phyloP scores from a whole-genome alignment of 164 flowering plant genomes.

The Annona squamosa region DNA sequence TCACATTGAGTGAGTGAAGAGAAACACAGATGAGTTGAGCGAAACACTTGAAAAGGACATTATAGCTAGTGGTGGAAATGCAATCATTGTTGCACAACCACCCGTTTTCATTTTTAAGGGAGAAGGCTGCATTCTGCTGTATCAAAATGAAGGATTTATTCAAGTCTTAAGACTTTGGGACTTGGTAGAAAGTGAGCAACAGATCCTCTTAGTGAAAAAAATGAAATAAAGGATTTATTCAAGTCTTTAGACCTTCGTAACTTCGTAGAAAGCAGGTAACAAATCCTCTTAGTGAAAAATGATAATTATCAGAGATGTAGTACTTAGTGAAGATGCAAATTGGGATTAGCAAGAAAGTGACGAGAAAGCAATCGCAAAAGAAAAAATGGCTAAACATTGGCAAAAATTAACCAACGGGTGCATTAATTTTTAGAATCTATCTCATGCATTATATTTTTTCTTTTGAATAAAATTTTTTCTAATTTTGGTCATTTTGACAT shows the following conservation, averaged over 20 bases:
- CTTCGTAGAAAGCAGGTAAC: not conserved
- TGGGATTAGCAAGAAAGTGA: not conserved
- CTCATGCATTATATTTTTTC: too few relatives aligned
- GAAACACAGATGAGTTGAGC: not conserved
- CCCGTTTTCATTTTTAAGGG: not conserved
- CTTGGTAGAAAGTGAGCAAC: not conserved
- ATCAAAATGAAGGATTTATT: not conserved
- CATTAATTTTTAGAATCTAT: too few relatives aligned
- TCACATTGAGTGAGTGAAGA: not conserved
- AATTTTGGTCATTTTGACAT: too few relatives aligned
- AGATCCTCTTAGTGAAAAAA: too few relatives aligned
- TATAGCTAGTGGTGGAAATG: not conserved
- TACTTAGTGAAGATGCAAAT: not conserved
- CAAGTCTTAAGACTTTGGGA: not conserved
- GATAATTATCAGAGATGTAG: constrained; percentile 3
- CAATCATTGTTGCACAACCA: not conserved
- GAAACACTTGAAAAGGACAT: not conserved
- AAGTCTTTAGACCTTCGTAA: not conserved
- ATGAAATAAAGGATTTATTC: too few relatives aligned
- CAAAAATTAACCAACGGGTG: too few relatives aligned
- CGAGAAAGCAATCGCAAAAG: too few relatives aligned
- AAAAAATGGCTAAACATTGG: too few relatives aligned
- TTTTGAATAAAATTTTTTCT: too few relatives aligned
- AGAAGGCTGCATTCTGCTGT: not conserved
- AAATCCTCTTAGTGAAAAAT: constrained; percentile 7